These are phyloP conservation scores for Backusella parvicylindrica DNA, from an alignment of 192 early-diverging fungal genomes.

Conservation along the genomic window DNA sequence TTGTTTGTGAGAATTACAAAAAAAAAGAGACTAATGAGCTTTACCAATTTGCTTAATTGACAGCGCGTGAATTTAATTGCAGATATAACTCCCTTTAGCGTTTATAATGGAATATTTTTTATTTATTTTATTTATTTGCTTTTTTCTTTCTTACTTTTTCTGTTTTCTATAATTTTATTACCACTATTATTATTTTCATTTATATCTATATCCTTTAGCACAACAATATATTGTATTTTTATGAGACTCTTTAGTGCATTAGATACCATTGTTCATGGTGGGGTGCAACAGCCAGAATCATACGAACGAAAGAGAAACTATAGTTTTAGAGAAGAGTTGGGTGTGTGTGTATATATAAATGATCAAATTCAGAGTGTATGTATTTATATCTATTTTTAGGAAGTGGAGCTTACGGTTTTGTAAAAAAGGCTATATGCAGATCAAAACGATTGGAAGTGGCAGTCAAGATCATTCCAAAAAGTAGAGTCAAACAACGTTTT, in stretches of 20 bases:
- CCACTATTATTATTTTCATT: too few species aligned
- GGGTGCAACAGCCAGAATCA: conserved; percentile 45
- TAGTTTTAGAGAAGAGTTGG: conserved; percentile 55
- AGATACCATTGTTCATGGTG: conserved; percentile 31
- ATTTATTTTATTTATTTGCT: background rate
- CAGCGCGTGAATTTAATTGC: background rate
- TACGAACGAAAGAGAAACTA: conserved; percentile 70
- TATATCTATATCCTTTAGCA: too few species aligned
- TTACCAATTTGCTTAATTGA: background rate
- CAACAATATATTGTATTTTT: too few species aligned
- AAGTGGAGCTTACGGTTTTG: conserved; percentile 69
- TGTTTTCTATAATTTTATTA: too few species aligned
- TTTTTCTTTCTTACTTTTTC: background rate
- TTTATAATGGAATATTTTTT: background rate
- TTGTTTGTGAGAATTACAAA: too few species aligned
- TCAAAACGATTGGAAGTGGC: conserved; percentile 78
- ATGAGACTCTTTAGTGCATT: conserved; percentile 25
- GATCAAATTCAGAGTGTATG: background rate
- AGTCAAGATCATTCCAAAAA: conserved; percentile 91
- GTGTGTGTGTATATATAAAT: conserved; percentile 31
- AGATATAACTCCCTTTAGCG: background rate
- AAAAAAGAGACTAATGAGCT: background rate
- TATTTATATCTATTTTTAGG: conserved; percentile 2
- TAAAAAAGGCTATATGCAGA: conserved; percentile 59
- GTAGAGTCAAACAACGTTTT: conserved; percentile 74